Conservation (phyloP, 2,329 filamentous ascomycete species). For the Calonectria crousiana region DNA sequence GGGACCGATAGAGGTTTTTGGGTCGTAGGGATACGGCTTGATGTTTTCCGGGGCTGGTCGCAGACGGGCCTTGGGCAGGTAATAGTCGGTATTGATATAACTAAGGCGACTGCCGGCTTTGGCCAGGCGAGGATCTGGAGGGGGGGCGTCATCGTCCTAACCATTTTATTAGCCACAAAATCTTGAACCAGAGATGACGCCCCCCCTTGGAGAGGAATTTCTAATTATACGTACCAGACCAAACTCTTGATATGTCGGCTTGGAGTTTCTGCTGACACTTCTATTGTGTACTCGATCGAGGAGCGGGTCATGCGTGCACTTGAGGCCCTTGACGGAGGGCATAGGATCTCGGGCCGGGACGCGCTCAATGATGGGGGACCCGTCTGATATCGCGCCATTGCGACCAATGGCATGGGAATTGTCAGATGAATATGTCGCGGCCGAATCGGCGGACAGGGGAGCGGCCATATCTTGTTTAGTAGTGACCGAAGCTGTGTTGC, state of each 20-base stretch:
- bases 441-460: conserved; percentile 58
- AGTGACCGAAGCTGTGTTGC: conserved; percentile 60
- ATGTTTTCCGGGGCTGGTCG: conserved; percentile 82
- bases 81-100: conserved; percentile 78
- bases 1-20: conserved; percentile 85
- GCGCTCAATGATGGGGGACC: conserved; percentile 53
- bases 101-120: conserved; percentile 71
- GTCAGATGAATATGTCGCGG: conserved; percentile 43
- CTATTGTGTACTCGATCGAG: conserved; percentile 63
- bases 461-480: conserved; percentile 69
- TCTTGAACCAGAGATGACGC: conserved; percentile 69
- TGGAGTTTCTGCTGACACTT: conserved; percentile 67
- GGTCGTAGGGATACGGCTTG: conserved; percentile 84
- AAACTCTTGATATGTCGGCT: conserved; percentile 73
- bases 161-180: conserved; percentile 70
- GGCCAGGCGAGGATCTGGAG: conserved; percentile 85
- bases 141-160: conserved; percentile 83
- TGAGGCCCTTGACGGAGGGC: conserved; percentile 66
- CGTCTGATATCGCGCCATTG: conserved; percentile 52
- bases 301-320: conserved; percentile 72
- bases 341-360: conserved; percentile 69
- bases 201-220: conserved; percentile 61
- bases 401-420: conserved; percentile 44
- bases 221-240: conserved; percentile 72
- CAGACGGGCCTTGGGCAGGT: conserved; percentile 77